Evolutionary conservation across 331 rosid species (phyloP), one percentile per base, ranked within the genome.

Genomic region (Ulmus americana): DNA sequence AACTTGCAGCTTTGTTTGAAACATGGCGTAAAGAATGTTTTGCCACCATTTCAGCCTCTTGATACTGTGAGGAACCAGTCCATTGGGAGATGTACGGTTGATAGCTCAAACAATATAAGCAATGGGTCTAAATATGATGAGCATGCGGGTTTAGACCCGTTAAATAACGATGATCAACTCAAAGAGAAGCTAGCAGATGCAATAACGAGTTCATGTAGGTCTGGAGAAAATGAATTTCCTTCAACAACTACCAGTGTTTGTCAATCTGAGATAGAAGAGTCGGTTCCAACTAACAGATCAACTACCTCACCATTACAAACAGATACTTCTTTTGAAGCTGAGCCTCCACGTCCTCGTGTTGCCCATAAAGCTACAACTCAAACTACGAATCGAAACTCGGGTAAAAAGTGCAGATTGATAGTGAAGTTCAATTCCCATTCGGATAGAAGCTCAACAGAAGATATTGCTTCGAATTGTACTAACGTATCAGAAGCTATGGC

Each of bases 31-130:
- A 78, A 75, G 67, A 74, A 81, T 59, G 64, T 76, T 50, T 70
- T 84, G 70, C 88, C 88, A 58, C 84, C 88, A 6, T 84, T 84
- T 73, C 82, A 84, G 67, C 59, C 80, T 47, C 61, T 60, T 43
- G 71, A 73, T 55, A 44, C 55, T 61, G 70, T 78, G 28, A 77
- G 72, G 70, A 81, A 73, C 56, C 85, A 69, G 47, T 51, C 69
- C 42, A 8, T 55, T 57, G 15, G 47, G 56, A 68, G 59, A 66
- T 59, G 72, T 62, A 61, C 51, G 55, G 76, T 73, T 71, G 80
- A 70, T 62, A 55, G 57, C 59, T 63, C 40, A 65, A 68, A 58
- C 69, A 65, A 39, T n/a, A 8, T 14, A 47, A 46, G 64, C 58
- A 60, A n/a, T 59, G n/a, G n/a, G n/a, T n/a, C n/a, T n/a, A n/a